Conservation (phyloP, 345 rosid genomes). For the Lepidium africanum region DNA sequence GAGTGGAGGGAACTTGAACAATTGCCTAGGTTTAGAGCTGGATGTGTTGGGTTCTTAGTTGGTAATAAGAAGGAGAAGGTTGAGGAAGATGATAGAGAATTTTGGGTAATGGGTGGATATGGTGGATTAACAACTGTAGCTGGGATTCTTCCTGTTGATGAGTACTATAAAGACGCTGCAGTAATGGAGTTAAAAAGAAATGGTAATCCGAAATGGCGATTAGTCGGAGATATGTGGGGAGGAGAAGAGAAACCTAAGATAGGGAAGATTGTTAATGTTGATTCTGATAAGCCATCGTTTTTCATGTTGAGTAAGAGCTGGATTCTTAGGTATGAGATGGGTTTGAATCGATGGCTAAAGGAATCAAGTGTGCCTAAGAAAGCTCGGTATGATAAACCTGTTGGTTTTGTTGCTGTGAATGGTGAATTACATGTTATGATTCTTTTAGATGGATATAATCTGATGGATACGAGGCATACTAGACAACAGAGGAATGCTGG, state of each 20-base stretch:
- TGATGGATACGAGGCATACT: conserved; percentile 35
- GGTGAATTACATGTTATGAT: conserved; percentile 69
- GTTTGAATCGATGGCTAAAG: conserved; percentile 49
- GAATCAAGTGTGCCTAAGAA: conserved; percentile 59
- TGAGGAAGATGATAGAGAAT: conserved; percentile 45
- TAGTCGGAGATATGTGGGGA: conserved; percentile 78
- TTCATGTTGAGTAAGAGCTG: conserved; percentile 66
- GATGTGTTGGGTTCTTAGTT: conserved; percentile 66
- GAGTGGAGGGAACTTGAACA: conserved; percentile 65
- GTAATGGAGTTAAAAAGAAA: conserved; percentile 54
- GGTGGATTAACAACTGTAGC: conserved; percentile 70
- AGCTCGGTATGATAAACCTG: conserved; percentile 32
- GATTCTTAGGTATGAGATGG: conserved; percentile 70
- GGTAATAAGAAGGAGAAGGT: conserved; percentile 34
- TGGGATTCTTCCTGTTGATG: conserved; percentile 79
- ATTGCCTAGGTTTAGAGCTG: conserved; percentile 79
- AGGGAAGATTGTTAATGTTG: conserved; percentile 65
- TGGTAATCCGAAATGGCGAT: conserved; percentile 51
- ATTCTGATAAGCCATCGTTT: conserved; percentile 36
- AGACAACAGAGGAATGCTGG: conserved; percentile 48
- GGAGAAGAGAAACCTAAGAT: conserved; percentile 52
- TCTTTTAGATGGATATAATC: conserved; percentile 36
- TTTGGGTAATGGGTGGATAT: conserved; percentile 99
- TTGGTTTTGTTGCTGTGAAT: conserved; percentile 57
- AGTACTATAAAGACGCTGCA: conserved; percentile 65